Conservation (phyloP, 75 land plant genomes). For the Cunninghamia lanceolata region DNA sequence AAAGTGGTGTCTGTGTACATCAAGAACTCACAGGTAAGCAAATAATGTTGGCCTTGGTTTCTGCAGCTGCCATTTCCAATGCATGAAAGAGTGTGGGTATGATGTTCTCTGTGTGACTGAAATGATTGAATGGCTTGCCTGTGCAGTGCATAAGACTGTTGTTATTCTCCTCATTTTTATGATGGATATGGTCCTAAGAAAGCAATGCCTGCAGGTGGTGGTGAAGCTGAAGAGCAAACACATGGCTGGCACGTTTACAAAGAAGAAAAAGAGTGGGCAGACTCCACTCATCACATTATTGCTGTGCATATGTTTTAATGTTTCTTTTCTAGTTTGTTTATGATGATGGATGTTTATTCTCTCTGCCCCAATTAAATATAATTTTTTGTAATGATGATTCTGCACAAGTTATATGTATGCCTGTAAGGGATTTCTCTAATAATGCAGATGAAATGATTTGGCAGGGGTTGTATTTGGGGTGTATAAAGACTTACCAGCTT, state of each 20-base stretch:
- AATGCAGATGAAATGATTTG: not conserved
- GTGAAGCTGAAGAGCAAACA: slow-evolving; percentile 84
- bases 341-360: no score
- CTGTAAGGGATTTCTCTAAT: no score
- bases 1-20: slow-evolving; percentile 83
- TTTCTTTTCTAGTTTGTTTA: not conserved
- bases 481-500: slow-evolving; percentile 44
- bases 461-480: slow-evolving; percentile 71
- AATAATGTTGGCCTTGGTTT: not conserved
- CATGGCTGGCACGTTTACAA: slow-evolving; percentile 77
- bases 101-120: not conserved
- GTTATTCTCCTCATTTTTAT: not conserved
- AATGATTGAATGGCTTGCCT: not conserved
- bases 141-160: not conserved
- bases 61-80: not conserved
- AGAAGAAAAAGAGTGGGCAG: slow-evolving; percentile 81
- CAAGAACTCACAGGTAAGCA: slow-evolving; percentile 68
- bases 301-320: not conserved
- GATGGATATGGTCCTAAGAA: slow-evolving; percentile 76
- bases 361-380: no score
- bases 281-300: slow-evolving; percentile 15
- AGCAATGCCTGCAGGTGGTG: slow-evolving; percentile 73
- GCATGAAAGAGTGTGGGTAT: not conserved
- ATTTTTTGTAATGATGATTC: no score
- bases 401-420: no score